These are phyloP conservation scores for Tylopilus rubrobrunneus DNA, from an alignment of 768 basidiomycete species.

Conservation along the genomic window DNA sequence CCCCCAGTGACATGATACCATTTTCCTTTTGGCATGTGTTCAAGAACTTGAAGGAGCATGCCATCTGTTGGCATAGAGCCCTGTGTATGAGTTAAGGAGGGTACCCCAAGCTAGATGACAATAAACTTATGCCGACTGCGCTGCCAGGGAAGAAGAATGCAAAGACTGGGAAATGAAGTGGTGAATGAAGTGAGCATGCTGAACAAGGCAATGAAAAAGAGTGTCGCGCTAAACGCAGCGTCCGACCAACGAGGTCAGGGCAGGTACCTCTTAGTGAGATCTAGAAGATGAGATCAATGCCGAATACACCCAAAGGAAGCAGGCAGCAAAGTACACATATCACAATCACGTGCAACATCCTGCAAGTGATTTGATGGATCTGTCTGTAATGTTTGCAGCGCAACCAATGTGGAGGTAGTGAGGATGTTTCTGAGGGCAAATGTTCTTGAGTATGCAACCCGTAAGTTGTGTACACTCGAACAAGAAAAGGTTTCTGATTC, in stretches of 20 bases:
- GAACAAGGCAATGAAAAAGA: constrained; percentile 87
- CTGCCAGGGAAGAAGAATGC: constrained; percentile 87
- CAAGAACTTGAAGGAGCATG: constrained; percentile 82
- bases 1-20: constrained; percentile 72
- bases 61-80: constrained; percentile 97
- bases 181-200: constrained; percentile 77
- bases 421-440: constrained; percentile 78
- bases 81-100: constrained; percentile 33
- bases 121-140: constrained; percentile 78
- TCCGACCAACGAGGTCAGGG: constrained; percentile 86
- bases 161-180: constrained; percentile 63
- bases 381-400: constrained; percentile 84
- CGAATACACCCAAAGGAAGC: neutral
- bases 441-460: constrained; percentile 76
- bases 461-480: constrained; percentile 81
- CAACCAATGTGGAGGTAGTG: constrained; percentile 97
- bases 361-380: constrained; percentile 78
- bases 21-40: constrained; percentile 90
- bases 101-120: neutral
- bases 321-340: constrained; percentile 86
- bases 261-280: constrained; percentile 61
- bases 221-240: constrained; percentile 87
- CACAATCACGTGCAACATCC: constrained; percentile 83
- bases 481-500: constrained; percentile 80
- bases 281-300: constrained; percentile 36